These are phyloP conservation scores for Aspergillus carbonarius DNA, from an alignment of 2,329 filamentous ascomycete genomes.

Conservation along the genomic window DNA sequence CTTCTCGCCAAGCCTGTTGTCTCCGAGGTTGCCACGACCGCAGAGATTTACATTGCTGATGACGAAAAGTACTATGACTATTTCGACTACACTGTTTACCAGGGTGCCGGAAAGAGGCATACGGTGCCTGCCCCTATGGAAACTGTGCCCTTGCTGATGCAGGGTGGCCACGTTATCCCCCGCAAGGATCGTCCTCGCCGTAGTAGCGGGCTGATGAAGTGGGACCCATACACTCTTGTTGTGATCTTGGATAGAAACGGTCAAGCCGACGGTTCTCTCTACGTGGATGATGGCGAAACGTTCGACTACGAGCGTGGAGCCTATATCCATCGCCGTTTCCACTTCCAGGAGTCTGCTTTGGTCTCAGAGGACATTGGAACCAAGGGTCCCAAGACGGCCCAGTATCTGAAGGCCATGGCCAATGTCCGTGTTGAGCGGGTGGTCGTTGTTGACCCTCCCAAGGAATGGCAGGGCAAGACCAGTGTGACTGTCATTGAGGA, in stretches of 20 bases:
- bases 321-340: slow-evolving; percentile 82
- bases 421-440: slow-evolving; percentile 80
- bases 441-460: slow-evolving; percentile 76
- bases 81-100: slow-evolving; percentile 78
- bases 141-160: slow-evolving; percentile 86
- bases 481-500: slow-evolving; percentile 53
- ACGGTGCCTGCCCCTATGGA: slow-evolving; percentile 76
- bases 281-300: slow-evolving; percentile 89
- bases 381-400: slow-evolving; percentile 63
- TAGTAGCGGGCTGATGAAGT: slow-evolving; percentile 85
- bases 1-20: slow-evolving; percentile 91
- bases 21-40: slow-evolving; percentile 68
- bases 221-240: slow-evolving; percentile 91
- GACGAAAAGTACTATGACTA: slow-evolving; percentile 93
- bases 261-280: slow-evolving; percentile 77
- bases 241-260: slow-evolving; percentile 67
- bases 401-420: slow-evolving; percentile 77
- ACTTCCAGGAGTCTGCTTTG: slow-evolving; percentile 61
- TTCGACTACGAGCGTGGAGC: slow-evolving; percentile 84
- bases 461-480: slow-evolving; percentile 65
- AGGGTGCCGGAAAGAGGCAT: slow-evolving; percentile 67
- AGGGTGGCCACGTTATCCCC: slow-evolving; percentile 86
- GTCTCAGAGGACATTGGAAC: slow-evolving; percentile 66
- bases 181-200: slow-evolving; percentile 85
- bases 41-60: slow-evolving; percentile 84